phyloP scores from a whole-genome alignment of 805 yeast species.

The Komagataella phaffii region DNA sequence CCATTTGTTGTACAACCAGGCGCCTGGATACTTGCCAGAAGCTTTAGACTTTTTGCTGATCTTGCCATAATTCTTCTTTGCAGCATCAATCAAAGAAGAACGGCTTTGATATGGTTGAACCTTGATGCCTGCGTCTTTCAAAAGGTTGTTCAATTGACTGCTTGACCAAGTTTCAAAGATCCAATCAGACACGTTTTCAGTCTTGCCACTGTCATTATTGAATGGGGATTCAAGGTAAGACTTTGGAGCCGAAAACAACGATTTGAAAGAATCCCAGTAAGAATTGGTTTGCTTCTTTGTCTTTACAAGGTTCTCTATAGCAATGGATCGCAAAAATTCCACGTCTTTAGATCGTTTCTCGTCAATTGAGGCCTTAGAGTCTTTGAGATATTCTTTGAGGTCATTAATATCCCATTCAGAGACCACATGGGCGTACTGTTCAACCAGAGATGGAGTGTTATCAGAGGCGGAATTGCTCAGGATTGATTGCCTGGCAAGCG shows the following conservation, averaged over 20 bases:
- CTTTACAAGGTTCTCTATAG: neutral
- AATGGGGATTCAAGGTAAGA: neutral
- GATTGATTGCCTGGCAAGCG: neutral
- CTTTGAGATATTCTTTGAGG: conserved; percentile 18
- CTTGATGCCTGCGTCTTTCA: conserved; percentile 18
- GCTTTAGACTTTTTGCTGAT: conserved; percentile 21
- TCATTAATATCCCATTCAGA: conserved; percentile 21
- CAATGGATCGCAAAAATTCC: neutral
- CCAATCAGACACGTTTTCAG: conserved; percentile 22
- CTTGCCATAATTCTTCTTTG: conserved; percentile 24
- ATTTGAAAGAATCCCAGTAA: neutral
- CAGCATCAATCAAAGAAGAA: conserved; percentile 27
- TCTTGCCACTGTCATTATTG: neutral
- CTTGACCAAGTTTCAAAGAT: conserved; percentile 33
- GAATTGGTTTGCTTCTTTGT: neutral
- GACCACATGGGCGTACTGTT: conserved; percentile 4
- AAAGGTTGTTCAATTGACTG: conserved; percentile 17
- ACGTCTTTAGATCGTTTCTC: conserved; percentile 6
- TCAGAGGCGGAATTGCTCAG: neutral
- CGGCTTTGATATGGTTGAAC: conserved; percentile 14
- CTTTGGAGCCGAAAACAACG: neutral
- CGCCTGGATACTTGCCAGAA: conserved; percentile 34
- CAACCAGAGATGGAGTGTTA: neutral
- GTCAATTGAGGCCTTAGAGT: conserved; percentile 11
- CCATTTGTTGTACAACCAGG: conserved; percentile 43